Evolutionary conservation across 495 filamentous ascomycete species (phyloP), one percentile per base, ranked within the genome.

Genomic region (Melanomma pulvis-pyrius): DNA sequence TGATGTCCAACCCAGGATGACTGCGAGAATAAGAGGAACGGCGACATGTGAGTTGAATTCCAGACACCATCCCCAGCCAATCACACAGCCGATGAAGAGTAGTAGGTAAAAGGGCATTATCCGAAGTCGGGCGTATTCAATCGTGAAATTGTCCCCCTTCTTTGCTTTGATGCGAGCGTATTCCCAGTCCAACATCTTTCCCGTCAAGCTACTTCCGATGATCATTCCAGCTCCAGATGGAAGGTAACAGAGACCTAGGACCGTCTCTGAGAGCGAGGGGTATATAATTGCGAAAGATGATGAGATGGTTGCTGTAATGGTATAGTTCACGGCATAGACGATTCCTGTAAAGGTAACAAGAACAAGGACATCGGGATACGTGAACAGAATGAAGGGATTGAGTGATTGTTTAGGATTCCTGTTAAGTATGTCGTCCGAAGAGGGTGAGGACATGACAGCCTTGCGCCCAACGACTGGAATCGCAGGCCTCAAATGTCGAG

Each of bases 171-270:
- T 72, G 17, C 74, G 75, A 1, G 68, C 70, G 61, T 81, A 82
- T 46, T 82, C 74, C 2, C 50, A 53, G 54, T 82, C 77, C 3
- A 82, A 73, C 25, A 80, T 73, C 54, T 77, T 79, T 39, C 83
- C 82, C 0, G 78, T 81, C 29, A 80, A 63, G 8, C 82, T 68
- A 1, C 81, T 82, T 13, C 80, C 82, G 21, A 82, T 71, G 69
- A 84, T 82, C 3, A 80, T 82, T 0, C 82, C 83, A 5, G 75
- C 76, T 0, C 82, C 82, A 49, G 83, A 83, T 30, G 82, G 78
- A 32, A 84, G 79, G 55, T 82, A 85, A 0, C 78, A 79, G 1
- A 84, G 73, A 0, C 83, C 81, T 28, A 82, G 53, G 9, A 39
- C 34, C 22, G 30, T 57, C n/a, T 57, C 53, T 1, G 53, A 57